Percentiles rank a stretch among this genome's conserved stretches.
Conservation (phyloP, 768 basidiomycete species). For the Atractiella rhizophila region DNA sequence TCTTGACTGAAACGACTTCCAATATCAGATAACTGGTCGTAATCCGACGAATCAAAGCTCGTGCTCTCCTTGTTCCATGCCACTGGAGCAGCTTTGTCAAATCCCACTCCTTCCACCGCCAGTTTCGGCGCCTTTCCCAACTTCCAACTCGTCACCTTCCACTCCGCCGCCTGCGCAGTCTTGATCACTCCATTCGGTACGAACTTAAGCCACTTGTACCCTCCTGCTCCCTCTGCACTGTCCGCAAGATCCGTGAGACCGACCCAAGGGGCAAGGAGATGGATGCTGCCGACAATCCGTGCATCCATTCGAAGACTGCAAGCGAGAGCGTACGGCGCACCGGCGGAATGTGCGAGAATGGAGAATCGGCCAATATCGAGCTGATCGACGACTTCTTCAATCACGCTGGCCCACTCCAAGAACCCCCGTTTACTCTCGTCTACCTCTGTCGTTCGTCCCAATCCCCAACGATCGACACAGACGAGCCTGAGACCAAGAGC, state of each 20-base stretch:
- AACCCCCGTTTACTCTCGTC: conserved; percentile 42
- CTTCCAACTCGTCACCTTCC: conserved; percentile 91
- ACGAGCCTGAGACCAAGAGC: conserved; percentile 65
- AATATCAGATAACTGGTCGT: no score
- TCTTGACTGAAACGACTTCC: no score
- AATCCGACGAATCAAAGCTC: not conserved
- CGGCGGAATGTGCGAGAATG: conserved; percentile 85
- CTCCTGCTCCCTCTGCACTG: conserved; percentile 34
- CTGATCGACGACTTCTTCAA: conserved; percentile 67
- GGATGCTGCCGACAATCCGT: conserved; percentile 57
- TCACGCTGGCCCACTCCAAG: conserved; percentile 67
- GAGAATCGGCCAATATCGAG: conserved; percentile 54
- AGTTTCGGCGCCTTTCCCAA: conserved; percentile 79
- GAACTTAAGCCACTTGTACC: conserved; percentile 86
- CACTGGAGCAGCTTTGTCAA: conserved; percentile 3
- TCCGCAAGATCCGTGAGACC: no score
- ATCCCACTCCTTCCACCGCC: not conserved
- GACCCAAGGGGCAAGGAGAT: conserved; percentile 87
- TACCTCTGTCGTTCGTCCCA: conserved; percentile 53
- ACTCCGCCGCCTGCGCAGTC: conserved; percentile 88
- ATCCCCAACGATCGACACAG: conserved; percentile 89
- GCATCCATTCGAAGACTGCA: conserved; percentile 49
- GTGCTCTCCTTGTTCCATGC: not conserved
- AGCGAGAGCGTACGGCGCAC: conserved; percentile 77
- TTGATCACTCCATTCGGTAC: conserved; percentile 77